phyloP scores from a whole-genome alignment of 352 stramenopile species.

The Ophiocytium majus region DNA sequence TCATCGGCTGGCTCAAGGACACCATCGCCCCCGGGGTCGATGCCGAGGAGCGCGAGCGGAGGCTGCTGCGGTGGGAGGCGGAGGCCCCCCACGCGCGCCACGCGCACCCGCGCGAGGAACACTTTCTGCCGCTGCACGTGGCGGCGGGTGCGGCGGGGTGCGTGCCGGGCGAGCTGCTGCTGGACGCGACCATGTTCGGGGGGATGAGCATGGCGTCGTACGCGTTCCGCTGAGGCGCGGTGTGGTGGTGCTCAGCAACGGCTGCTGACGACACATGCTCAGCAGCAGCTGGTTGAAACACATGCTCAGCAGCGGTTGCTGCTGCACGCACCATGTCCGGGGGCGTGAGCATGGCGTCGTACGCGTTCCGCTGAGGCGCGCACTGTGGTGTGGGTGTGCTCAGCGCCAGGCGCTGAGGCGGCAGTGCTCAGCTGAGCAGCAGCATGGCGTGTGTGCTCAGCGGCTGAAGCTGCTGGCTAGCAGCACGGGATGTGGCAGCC shows the following conservation, averaged over 20 bases:
- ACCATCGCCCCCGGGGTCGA: conserved; percentile 17
- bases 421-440: no score
- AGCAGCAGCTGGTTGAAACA: no score
- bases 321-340: conserved; percentile 32
- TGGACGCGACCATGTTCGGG: conserved; percentile 39
- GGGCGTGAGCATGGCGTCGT: conserved; percentile 36
- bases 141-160: conserved; percentile 28
- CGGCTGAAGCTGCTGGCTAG: background rate
- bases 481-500: no score
- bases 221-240: conserved; percentile 14
- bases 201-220: conserved; percentile 37
- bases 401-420: no score
- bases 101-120: conserved; percentile 47
- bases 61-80: conserved; percentile 32
- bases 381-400: no score
- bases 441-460: no score
- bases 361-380: conserved; percentile 8
- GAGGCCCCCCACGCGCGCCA: conserved; percentile 26
- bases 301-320: background rate
- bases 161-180: conserved; percentile 22
- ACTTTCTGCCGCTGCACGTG: conserved; percentile 51
- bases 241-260: no score
- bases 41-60: conserved; percentile 31
- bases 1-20: conserved; percentile 52
- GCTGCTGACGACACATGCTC: no score